These are phyloP conservation scores for Alternaria sp. DNA, from an alignment of 2,329 filamentous ascomycete species.

Conservation along the genomic window DNA sequence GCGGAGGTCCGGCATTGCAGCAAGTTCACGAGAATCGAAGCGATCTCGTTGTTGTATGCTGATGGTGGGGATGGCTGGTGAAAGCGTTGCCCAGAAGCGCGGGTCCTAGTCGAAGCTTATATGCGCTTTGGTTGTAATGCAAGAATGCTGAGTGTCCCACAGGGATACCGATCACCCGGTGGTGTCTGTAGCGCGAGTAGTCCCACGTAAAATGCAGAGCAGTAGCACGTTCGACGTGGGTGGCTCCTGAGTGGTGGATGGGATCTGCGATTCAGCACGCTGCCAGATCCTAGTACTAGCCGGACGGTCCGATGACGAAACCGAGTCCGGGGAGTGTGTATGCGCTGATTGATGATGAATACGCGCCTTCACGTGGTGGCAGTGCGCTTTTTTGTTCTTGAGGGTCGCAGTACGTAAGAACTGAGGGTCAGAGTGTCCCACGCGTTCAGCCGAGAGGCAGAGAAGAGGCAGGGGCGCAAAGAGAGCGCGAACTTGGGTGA, in stretches of 20 bases:
- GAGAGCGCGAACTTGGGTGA: slow-evolving; percentile 8
- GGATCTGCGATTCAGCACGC: slow-evolving; percentile 6
- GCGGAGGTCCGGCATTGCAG: slow-evolving; percentile 36
- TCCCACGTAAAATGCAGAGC: slow-evolving; percentile 17
- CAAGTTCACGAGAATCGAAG: slow-evolving; percentile 1
- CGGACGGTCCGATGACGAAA: slow-evolving; percentile 19
- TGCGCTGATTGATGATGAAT: background rate
- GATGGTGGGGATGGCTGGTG: background rate
- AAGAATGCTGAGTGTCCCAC: background rate
- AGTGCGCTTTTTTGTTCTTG: background rate
- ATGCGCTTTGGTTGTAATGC: slow-evolving; percentile 7
- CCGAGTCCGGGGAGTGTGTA: background rate
- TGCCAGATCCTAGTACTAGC: slow-evolving; percentile 23
- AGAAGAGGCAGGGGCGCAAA: slow-evolving; percentile 7
- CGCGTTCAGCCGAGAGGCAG: background rate
- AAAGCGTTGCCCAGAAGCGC: background rate
- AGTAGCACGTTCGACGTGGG: slow-evolving; percentile 24
- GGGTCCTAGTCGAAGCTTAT: slow-evolving; percentile 16
- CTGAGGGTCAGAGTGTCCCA: background rate
- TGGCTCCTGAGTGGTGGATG: slow-evolving; percentile 24
- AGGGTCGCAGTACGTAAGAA: background rate
- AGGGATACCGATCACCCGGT: background rate
- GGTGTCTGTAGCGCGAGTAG: background rate
- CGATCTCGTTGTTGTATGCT: background rate
- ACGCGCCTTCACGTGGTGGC: background rate